Base-by-base conservation (phyloP, 1,284 basidiomycete genomes). In the Stygiomarasmius scandens region DNA sequence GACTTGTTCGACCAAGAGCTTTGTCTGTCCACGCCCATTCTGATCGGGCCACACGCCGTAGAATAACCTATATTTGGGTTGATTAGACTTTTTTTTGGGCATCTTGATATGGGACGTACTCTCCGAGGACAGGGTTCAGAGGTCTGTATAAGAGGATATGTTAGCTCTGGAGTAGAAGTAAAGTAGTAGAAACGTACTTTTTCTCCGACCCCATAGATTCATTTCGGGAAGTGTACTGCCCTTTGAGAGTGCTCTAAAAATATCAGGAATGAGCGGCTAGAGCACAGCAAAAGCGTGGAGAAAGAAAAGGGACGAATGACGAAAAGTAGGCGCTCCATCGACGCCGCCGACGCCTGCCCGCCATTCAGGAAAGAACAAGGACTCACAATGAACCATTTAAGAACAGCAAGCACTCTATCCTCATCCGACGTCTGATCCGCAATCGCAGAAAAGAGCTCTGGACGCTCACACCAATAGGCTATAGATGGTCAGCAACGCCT, bases 181-280 rank as follows among this genome's bases (percentile, higher is more conserved):
- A 55, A 56, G 58, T 14, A 48, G 54, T 16, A 32, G 50, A 27
- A 4, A 74, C 82, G 49, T 62, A 89, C 89, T 98, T 99, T 82
- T 98, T 99, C 82, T 98, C 96, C 1, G 92, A 95, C 9, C 96
- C 96, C 85, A 93, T 89, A 63, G 87, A 88, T 77, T 96, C 93
- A 68, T 95, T 96, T 58, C 94, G 81, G 36, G 92, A 93, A 16
- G 93, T 97, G 75, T 97, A 97, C 69, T 97, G 95, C 38, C 93
- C 94, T 72, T 96, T 97, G 59, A 98, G 83, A 0, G 95, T 98
- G 65, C 88, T 87, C 87, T 90, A 61, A 27, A 55, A 19, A 56
- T 8, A 2, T 38, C 11, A 44, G 52, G 23, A 48, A 36, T 19
- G n/a, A 19, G 19, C 16, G 19, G n/a, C 5, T 38, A 20, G 34